Base-by-base conservation (phyloP, 208 protist genomes). In the Angomonas desouzai region DNA sequence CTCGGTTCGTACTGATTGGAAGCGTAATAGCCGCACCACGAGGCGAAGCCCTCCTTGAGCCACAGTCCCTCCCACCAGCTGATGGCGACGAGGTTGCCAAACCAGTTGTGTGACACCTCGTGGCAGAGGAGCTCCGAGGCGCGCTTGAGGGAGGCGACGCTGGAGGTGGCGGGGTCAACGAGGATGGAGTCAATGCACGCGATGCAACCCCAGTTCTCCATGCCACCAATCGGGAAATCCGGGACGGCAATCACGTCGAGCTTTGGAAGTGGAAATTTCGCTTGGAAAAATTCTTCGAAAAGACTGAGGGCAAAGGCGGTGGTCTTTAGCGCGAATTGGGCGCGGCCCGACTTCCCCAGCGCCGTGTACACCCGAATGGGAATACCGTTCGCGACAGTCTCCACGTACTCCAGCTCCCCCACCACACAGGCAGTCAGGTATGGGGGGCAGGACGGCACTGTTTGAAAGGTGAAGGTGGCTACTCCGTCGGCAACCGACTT, bases 31-130 rank as follows among this genome's bases (percentile, higher is more conserved):
- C 94, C 97, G 53, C 98, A 90, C 79, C 87, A 99, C 32, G 89
- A 98, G 20, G 98, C 98, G 68, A 99, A 99, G 33, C 97, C 98
- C 81, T 99, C 98, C 77, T 99, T 99, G 1, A 99, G 76, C 98
- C 97, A 99, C 48, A 99, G 76, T 10, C 98, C 83, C 55, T 96
- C 90, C 98, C 98, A 99, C 98, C 97, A 99, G 64, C 89, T 86
- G 74, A 99, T 98, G n/a, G 96, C 98, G 40, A 99, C 98, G n/a
- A 99, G 83, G 79, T 99, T 99, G 47, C 97, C 96, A 66, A 98
- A 98, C 97, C 96, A 99, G 76, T 98, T 95, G 81, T 99, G 97
- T 32, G 96, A 97, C 9, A 99, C 76, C 77, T 99, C 98, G 71
- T 99, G 98, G 49, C 82, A 91, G 16, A 99, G 48, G 0, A 98